Evolutionary conservation across 2,329 filamentous ascomycete genomes (phyloP).

Genomic region (Pseudopithomyces maydicus): DNA sequence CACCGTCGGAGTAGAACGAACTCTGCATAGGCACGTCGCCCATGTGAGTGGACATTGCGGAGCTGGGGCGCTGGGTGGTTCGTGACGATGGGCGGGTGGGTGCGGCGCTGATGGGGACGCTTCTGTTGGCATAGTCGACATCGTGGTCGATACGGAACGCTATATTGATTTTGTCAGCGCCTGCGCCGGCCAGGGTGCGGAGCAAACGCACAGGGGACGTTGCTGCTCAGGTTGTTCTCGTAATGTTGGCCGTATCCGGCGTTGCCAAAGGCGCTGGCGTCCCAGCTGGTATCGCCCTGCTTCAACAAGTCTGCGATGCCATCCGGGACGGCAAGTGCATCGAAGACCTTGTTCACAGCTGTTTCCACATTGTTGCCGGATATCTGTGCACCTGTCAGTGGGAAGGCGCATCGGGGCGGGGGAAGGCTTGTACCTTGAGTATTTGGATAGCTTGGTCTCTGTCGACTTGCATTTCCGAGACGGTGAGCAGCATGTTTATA

Average conservation of each 20-base stretch:
- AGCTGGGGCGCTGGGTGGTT: conserved; percentile 37
- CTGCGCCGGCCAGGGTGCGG: conserved; percentile 1
- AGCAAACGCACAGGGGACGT: conserved; percentile 34
- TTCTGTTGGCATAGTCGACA: conserved; percentile 38
- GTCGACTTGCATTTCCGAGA: conserved; percentile 19
- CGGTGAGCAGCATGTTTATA: conserved; percentile 13
- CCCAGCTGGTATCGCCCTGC: conserved; percentile 33
- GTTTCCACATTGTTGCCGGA: conserved; percentile 28
- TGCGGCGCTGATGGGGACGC: conserved; percentile 34
- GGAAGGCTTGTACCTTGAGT: conserved; percentile 14
- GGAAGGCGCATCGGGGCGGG: conserved; percentile 1
- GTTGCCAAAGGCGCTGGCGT: conserved; percentile 35
- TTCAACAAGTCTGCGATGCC: conserved; percentile 25
- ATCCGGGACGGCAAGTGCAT: conserved; percentile 16
- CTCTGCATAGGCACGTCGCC: conserved; percentile 41
- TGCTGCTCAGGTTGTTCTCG: conserved; percentile 15
- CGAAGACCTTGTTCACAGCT: conserved; percentile 28
- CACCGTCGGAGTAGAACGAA: conserved; percentile 20
- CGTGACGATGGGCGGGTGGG: conserved; percentile 44
- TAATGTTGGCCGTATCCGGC: conserved; percentile 37
- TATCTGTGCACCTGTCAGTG: conserved; percentile 19
- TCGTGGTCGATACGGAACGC: conserved; percentile 41
- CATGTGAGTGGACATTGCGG: conserved; percentile 33
- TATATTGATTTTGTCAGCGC: conserved; percentile 24
- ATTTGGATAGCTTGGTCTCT: conserved; percentile 24